These are phyloP conservation scores for Alternaria hordeiaustralica DNA, from an alignment of 2,329 filamentous ascomycete species.

Conservation along the genomic window DNA sequence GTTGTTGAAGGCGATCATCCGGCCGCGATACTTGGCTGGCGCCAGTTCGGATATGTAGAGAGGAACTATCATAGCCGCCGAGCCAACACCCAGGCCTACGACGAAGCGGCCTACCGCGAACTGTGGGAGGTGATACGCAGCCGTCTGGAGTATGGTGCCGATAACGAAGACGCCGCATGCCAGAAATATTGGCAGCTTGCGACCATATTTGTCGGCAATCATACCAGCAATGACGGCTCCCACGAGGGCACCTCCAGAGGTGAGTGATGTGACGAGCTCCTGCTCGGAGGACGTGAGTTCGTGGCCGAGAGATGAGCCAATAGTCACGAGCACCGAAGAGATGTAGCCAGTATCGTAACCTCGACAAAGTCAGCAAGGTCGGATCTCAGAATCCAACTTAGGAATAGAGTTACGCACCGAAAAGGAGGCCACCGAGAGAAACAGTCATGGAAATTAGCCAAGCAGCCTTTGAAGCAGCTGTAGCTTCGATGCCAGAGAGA, in stretches of 20 bases:
- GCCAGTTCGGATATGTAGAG: slow-evolving; percentile 40
- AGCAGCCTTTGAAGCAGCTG: slow-evolving; percentile 36
- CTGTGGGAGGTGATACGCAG: slow-evolving; percentile 32
- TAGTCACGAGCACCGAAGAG: slow-evolving; percentile 47
- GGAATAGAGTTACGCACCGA: slow-evolving; percentile 21
- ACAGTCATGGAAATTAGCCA: slow-evolving; percentile 40
- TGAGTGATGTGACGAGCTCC: slow-evolving; percentile 49
- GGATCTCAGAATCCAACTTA: no score
- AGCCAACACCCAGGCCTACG: slow-evolving; percentile 40
- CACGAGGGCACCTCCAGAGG: slow-evolving; percentile 47
- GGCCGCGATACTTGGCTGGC: slow-evolving; percentile 43
- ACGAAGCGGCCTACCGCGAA: slow-evolving; percentile 41
- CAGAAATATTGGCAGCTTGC: slow-evolving; percentile 38
- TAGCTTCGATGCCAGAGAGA: slow-evolving; percentile 35
- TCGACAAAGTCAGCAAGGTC: slow-evolving; percentile 1
- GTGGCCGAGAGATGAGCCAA: slow-evolving; percentile 43
- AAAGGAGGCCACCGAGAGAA: slow-evolving; percentile 37
- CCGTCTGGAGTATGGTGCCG: slow-evolving; percentile 38
- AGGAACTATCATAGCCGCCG: slow-evolving; percentile 41
- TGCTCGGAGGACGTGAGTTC: slow-evolving; percentile 43
- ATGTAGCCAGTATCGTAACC: slow-evolving; percentile 51
- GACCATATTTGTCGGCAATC: slow-evolving; percentile 45
- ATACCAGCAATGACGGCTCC: slow-evolving; percentile 47
- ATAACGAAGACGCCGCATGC: slow-evolving; percentile 39
- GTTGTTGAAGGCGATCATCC: slow-evolving; percentile 47